Evolutionary conservation across 2,329 filamentous ascomycete genomes (phyloP).

Genomic region (Fusarium penzigii): DNA sequence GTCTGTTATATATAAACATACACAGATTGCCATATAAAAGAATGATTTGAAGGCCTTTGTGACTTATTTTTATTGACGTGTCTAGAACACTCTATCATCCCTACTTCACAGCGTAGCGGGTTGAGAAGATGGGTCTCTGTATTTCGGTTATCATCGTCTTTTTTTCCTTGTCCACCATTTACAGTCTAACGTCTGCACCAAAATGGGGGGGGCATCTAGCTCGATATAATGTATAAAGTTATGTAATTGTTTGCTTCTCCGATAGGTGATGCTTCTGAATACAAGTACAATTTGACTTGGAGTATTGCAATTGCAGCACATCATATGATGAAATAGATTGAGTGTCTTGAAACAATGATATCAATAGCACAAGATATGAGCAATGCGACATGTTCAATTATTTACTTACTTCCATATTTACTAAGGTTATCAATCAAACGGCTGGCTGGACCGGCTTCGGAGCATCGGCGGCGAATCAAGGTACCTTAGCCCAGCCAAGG

Average conservation of each 20-base stretch:
- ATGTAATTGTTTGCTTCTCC: neutral
- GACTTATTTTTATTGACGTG: neutral
- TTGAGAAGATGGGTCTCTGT: neutral
- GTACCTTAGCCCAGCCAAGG: neutral
- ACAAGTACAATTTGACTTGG: too few relatives aligned
- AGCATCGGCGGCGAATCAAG: constrained; percentile 24
- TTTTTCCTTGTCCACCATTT: constrained; percentile 3
- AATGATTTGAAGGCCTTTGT: neutral
- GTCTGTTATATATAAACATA: too few relatives aligned
- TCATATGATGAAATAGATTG: too few relatives aligned
- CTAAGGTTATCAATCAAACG: neutral
- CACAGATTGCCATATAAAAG: too few relatives aligned
- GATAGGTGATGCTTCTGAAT: too few relatives aligned
- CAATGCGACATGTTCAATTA: neutral
- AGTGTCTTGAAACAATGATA: too few relatives aligned
- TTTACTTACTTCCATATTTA: neutral
- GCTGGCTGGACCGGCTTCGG: constrained; percentile 18
- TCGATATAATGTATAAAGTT: neutral
- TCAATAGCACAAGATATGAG: neutral
- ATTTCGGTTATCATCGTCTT: constrained; percentile 29
- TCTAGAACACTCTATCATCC: neutral
- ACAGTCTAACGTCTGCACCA: neutral
- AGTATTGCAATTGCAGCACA: too few relatives aligned
- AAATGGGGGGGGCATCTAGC: neutral
- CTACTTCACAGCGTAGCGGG: neutral